Conservation (phyloP, 257 asterid genomes). For the Verbascum thapsus region DNA sequence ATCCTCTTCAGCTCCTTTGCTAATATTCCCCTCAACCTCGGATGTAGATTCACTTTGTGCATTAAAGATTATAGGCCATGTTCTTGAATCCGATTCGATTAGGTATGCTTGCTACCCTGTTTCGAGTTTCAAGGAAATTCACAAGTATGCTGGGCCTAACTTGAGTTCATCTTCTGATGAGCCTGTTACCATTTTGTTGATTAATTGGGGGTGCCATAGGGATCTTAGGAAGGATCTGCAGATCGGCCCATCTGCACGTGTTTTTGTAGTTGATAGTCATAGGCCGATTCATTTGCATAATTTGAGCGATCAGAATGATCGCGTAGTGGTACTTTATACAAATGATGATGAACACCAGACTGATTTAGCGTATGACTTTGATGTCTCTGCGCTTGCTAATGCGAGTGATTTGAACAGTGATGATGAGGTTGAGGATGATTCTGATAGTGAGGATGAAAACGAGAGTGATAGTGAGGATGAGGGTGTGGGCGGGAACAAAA, state of each 20-base stretch:
- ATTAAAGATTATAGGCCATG: constrained; percentile 75
- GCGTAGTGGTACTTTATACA: constrained; percentile 84
- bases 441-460: constrained; percentile 63
- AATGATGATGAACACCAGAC: constrained; percentile 79
- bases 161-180: constrained; percentile 50
- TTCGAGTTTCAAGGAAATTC: constrained; percentile 85
- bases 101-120: constrained; percentile 98
- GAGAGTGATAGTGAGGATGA: constrained; percentile 64
- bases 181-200: constrained; percentile 74
- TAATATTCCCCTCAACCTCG: constrained; percentile 91
- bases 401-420: constrained; percentile 82
- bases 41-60: constrained; percentile 96
- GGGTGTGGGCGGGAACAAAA: constrained; percentile 52
- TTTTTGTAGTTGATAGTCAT: constrained; percentile 93
- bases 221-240: constrained; percentile 70
- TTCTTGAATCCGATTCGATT: constrained; percentile 91
- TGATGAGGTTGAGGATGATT: constrained; percentile 74
- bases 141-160: constrained; percentile 70
- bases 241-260: constrained; percentile 63
- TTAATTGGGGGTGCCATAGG: constrained; percentile 98
- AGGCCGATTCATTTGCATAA: constrained; percentile 96
- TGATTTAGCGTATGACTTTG: constrained; percentile 83
- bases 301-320: constrained; percentile 65
- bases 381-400: constrained; percentile 81
- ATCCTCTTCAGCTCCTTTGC: constrained; percentile 62